Percentiles rank a stretch among this genome's conserved stretches.
phyloP scores from a whole-genome alignment of 345 rosid species.

The Barbarea vulgaris region DNA sequence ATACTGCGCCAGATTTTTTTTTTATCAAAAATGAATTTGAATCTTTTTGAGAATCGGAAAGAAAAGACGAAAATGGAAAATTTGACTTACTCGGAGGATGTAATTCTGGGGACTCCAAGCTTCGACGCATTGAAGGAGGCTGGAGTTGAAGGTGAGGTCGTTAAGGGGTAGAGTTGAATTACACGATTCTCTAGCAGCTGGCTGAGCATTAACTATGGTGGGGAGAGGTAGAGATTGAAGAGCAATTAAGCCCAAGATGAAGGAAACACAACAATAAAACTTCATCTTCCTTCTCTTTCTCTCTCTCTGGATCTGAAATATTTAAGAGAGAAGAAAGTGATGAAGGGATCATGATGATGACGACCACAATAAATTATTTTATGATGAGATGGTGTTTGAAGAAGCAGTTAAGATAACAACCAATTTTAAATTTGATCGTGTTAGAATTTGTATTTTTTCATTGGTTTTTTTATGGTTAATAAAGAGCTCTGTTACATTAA shows the following conservation, averaged over 20 bases:
- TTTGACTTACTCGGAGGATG: constrained; percentile 68
- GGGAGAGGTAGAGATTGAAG: constrained; percentile 7
- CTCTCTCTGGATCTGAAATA: constrained; percentile 23
- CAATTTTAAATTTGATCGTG: not conserved
- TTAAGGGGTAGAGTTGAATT: constrained; percentile 44
- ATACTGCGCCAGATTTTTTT: constrained; percentile 49
- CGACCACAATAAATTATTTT: constrained; percentile 6
- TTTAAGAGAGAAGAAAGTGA: constrained; percentile 17
- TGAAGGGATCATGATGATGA: constrained; percentile 29
- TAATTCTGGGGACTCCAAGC: constrained; percentile 51
- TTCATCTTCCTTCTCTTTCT: constrained; percentile 26
- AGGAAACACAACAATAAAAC: constrained; percentile 7
- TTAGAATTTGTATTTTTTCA: not conserved
- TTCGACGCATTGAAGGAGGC: constrained; percentile 55
- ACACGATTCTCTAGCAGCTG: constrained; percentile 46
- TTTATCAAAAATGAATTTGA: not conserved
- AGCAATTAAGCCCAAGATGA: constrained; percentile 32
- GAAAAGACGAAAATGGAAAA: not conserved
- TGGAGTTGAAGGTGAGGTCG: constrained; percentile 44
- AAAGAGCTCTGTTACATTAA: constrained; percentile 10
- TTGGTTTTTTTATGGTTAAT: not conserved
- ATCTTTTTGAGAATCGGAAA: not conserved
- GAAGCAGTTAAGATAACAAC: constrained; percentile 24
- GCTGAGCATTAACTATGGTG: constrained; percentile 33
- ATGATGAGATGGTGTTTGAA: constrained; percentile 24